Conservation (phyloP, 176 grass and related monocot species). For the Juncus effusus region DNA sequence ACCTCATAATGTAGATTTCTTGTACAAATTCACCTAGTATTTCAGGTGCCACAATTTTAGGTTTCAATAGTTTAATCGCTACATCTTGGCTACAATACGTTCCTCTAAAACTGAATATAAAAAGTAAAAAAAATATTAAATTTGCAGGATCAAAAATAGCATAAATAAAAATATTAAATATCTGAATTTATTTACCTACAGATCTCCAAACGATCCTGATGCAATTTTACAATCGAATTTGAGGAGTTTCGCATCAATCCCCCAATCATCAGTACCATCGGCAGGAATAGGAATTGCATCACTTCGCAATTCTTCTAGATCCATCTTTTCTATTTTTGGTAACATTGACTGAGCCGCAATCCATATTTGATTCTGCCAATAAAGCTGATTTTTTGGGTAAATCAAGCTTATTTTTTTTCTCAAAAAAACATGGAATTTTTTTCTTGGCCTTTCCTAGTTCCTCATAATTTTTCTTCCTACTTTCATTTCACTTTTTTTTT, state of each 20-base stretch:
- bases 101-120: conserved; percentile 58
- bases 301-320: too few relatives aligned
- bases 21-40: conserved; percentile 85
- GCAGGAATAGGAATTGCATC: conserved; percentile 43
- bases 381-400: too few relatives aligned
- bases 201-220: conserved; percentile 65
- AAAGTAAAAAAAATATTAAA: conserved; percentile 21
- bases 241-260: conserved; percentile 67
- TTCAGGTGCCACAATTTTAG: conserved; percentile 54
- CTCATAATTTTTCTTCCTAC: too few relatives aligned
- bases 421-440: too few relatives aligned
- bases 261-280: conserved; percentile 73
- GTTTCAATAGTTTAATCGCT: conserved; percentile 83
- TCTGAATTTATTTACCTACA: conserved; percentile 59
- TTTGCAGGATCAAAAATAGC: conserved; percentile 7
- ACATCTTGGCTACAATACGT: conserved; percentile 90
- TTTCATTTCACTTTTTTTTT: too few relatives aligned
- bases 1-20: conserved; percentile 98
- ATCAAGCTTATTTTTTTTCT: too few relatives aligned
- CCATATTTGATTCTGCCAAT: too few relatives aligned
- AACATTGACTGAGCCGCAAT: too few relatives aligned
- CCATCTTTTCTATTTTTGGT: too few relatives aligned
- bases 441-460: too few relatives aligned
- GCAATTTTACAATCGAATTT: conserved; percentile 69
- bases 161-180: background rate